Evolutionary conservation across 2,329 filamentous ascomycete genomes (phyloP).

Genomic region (Trichoderma atroviride): DNA sequence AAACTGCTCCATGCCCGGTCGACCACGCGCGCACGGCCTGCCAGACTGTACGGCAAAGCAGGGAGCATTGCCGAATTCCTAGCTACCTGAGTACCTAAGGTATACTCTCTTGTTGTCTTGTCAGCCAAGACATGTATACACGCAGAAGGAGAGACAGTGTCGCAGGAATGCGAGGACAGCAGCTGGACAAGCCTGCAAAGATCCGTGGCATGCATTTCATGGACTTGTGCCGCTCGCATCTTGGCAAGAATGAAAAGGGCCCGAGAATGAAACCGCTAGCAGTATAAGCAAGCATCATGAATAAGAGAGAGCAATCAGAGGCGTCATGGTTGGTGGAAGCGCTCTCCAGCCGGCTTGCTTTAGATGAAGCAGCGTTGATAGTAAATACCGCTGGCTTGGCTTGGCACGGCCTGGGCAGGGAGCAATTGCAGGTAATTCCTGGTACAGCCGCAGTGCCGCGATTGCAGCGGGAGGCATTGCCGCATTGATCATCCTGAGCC

Average conservation of each 20-base stretch:
- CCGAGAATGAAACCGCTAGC: background rate
- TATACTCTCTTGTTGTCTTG: background rate
- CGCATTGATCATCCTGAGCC: conserved; percentile 16
- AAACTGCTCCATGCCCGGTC: conserved; percentile 1
- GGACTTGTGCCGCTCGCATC: background rate
- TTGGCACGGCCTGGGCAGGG: background rate
- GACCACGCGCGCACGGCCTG: background rate
- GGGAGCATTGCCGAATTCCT: conserved; percentile 2
- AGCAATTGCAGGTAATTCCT: background rate
- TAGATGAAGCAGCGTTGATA: conserved; percentile 6
- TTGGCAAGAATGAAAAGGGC: background rate
- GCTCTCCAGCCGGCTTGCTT: background rate
- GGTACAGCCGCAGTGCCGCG: background rate
- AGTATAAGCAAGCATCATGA: conserved; percentile 6
- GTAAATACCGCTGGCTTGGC: background rate
- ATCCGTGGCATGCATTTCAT: background rate
- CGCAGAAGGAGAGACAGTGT: background rate
- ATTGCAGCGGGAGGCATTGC: conserved; percentile 16
- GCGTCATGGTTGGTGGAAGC: conserved; percentile 1
- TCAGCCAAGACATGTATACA: background rate
- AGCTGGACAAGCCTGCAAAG: background rate
- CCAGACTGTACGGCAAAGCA: background rate
- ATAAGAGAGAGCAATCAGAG: background rate
- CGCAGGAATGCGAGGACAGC: background rate
- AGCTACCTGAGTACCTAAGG: too few species aligned